Evolutionary conservation across 1,284 basidiomycete species (phyloP).

Genomic region (Pterulicium gracile): DNA sequence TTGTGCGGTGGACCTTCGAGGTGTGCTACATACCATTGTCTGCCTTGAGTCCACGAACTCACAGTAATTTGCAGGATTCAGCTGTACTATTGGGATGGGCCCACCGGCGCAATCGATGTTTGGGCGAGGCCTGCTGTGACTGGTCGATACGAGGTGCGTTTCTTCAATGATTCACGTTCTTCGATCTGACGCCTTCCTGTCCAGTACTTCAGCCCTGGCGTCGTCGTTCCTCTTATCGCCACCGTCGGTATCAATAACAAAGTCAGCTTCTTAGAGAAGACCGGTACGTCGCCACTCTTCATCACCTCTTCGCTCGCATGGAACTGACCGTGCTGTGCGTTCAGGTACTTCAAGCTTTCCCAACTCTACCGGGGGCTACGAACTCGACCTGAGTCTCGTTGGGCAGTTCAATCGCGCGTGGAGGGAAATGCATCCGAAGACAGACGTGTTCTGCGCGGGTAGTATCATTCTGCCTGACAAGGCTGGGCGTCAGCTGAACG

Average conservation of each 20-base stretch:
- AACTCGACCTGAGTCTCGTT: slow-evolving; percentile 51
- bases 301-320: no score
- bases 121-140: slow-evolving; percentile 56
- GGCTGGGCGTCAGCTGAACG: slow-evolving; percentile 51
- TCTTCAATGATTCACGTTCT: neutral
- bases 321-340: neutral
- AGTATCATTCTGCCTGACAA: slow-evolving; percentile 64
- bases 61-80: no score
- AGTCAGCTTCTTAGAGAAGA: slow-evolving; percentile 66
- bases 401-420: slow-evolving; percentile 45
- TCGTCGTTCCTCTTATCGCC: slow-evolving; percentile 60
- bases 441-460: slow-evolving; percentile 68
- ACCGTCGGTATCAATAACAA: slow-evolving; percentile 72
- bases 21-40: no score
- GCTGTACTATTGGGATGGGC: slow-evolving; percentile 41
- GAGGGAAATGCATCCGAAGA: slow-evolving; percentile 63
- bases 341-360: slow-evolving; percentile 38
- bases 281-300: slow-evolving; percentile 15
- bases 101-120: slow-evolving; percentile 39
- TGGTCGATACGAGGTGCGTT: slow-evolving; percentile 54
- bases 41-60: no score
- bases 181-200: neutral
- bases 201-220: no score
- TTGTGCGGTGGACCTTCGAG: no score
- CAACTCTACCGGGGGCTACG: slow-evolving; percentile 69